Evolutionary conservation across 345 rosid species (phyloP), one percentile per base, ranked within the genome.

Genomic region (Dipteronia dyeriana): DNA sequence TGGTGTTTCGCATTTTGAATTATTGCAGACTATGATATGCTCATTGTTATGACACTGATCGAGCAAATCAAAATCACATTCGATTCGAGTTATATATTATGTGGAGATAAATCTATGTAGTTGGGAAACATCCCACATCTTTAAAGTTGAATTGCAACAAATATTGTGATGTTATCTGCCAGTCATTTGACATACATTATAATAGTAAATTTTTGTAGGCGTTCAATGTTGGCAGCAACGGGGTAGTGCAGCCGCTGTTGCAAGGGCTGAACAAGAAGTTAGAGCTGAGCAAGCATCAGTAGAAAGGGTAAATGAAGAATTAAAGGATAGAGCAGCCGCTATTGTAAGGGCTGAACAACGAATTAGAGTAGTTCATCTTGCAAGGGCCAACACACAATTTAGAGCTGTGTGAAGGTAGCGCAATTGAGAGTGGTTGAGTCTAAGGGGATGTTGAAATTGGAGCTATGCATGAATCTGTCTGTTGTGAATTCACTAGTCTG

Each of bases 371-470:
- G 1, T 2, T 26, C 1, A 1, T 26, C 29, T 26, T 26, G 29
- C 29, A 26, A 26, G 29, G 29, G 29, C 29, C 2, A 26, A 26
- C 34, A 3, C 34, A 31, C 34, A 31, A 31, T 0, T 31, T 31
- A 31, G 34, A 31, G 34, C 4, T 31, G 4, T 0, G 34, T 4
- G 1, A 31, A 31, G 0, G 34, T 2, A 17, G 78, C 61, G 75
- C 97, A 92, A 3, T 79, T 79, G 72, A 89, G 90, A 57, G 88
- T 79, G n/a, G 85, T 56, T 0, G 82, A 2, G 74, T 87, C 82
- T 56, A 90, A 84, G 74, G 87, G 83, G 22, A 92, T 73, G 53
- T 71, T 82, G 20, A 86, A 73, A 71, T 76, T 78, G 39, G 91
- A 79, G 68, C 10, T n/a, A n/a, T 75, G 78, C 91, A 90, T 2